Conservation (phyloP, 176 grass and related monocot genomes). For the Eremochloa ophiuroides region DNA sequence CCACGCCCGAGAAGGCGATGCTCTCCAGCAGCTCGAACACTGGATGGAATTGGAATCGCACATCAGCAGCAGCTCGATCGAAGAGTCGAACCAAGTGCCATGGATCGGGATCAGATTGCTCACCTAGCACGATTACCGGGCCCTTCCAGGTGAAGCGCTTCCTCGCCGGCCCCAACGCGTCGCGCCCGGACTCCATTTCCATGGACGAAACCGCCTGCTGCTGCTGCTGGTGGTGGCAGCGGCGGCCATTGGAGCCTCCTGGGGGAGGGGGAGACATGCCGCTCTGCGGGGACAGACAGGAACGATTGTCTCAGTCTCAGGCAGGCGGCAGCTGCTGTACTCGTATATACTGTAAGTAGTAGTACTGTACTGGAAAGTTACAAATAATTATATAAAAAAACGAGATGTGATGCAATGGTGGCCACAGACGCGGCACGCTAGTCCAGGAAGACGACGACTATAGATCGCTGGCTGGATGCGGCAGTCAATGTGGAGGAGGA, state of each 20-base stretch:
- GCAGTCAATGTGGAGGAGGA: neutral
- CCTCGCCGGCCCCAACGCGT: neutral
- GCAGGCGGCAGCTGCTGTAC: neutral
- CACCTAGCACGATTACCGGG: slow-evolving; percentile 11
- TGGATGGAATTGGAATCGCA: no score
- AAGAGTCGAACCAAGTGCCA: neutral
- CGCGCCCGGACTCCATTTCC: neutral
- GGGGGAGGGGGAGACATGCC: slow-evolving; percentile 2
- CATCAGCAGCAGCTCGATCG: no score
- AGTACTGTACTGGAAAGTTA: no score
- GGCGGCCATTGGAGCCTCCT: neutral
- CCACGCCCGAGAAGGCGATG: slow-evolving; percentile 57
- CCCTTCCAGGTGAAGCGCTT: slow-evolving; percentile 22
- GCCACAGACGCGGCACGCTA: neutral
- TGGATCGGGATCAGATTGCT: neutral
- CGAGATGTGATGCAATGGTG: neutral
- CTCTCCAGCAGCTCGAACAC: slow-evolving; percentile 66
- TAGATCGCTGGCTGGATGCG: neutral
- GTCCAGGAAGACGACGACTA: neutral
- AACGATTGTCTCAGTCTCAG: neutral
- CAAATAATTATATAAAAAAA: no score
- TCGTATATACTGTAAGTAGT: no score
- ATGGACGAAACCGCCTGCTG: neutral
- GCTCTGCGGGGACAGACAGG: neutral
- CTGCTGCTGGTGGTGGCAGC: neutral